Evolutionary conservation across 2,329 filamentous ascomycete genomes (phyloP).

Genomic region (Calycina herbarum): DNA sequence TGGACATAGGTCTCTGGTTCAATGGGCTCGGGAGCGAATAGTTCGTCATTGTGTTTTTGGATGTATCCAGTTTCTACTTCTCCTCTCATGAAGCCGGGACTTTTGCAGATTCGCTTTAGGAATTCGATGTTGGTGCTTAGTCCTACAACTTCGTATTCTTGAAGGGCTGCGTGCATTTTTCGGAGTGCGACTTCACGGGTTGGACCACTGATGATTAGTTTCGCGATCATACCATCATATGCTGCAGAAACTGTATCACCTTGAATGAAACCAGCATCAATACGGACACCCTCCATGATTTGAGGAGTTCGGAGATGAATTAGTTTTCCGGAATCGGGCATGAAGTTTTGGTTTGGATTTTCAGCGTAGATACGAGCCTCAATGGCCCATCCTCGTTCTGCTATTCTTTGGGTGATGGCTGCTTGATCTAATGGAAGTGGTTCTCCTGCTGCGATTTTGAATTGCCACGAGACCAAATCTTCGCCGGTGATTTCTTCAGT

Average conservation of each 20-base stretch:
- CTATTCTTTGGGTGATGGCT: slow-evolving; percentile 69
- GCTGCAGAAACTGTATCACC: slow-evolving; percentile 92
- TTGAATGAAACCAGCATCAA: slow-evolving; percentile 89
- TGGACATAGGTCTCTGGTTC: slow-evolving; percentile 79
- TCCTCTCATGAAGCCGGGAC: slow-evolving; percentile 78
- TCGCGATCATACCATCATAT: slow-evolving; percentile 99
- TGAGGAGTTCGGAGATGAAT: slow-evolving; percentile 77
- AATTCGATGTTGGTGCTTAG: slow-evolving; percentile 97
- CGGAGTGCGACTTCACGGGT: slow-evolving; percentile 79
- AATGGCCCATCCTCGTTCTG: slow-evolving; percentile 78
- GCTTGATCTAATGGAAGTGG: slow-evolving; percentile 64
- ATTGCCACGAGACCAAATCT: slow-evolving; percentile 92
- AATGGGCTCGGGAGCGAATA: slow-evolving; percentile 66
- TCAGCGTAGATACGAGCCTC: slow-evolving; percentile 97
- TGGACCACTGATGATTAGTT: slow-evolving; percentile 85
- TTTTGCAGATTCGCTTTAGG: slow-evolving; percentile 81
- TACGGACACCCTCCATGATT: slow-evolving; percentile 71
- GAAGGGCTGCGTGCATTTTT: slow-evolving; percentile 76
- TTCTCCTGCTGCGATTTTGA: slow-evolving; percentile 77
- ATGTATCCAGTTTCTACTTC: slow-evolving; percentile 97
- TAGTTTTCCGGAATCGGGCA: slow-evolving; percentile 88
- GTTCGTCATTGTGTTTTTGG: slow-evolving; percentile 76
- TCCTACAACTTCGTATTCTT: slow-evolving; percentile 89
- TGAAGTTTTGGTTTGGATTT: slow-evolving; percentile 86
- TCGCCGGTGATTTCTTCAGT: slow-evolving; percentile 77